Base-by-base conservation (phyloP, 768 basidiomycete genomes). In the Phaeolepiota aurea region DNA sequence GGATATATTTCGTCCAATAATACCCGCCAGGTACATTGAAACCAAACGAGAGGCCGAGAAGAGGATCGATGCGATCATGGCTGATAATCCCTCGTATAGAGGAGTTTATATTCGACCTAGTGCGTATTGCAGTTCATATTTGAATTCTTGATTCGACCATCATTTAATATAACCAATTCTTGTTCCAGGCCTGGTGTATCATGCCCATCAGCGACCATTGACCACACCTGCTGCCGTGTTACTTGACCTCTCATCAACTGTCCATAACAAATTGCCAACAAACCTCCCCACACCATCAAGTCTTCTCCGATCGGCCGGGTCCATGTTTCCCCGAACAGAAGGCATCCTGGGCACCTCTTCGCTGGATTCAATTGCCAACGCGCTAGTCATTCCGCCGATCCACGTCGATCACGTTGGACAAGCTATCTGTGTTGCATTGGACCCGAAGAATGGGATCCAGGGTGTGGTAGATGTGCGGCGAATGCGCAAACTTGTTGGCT, bases 351-450 rank as follows among this genome's bases (percentile, higher is more conserved):
- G 25, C 35, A 48, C 56, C 16, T 76, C 76, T 16, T 54, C 76
- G 12, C 60, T 85, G 30, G 68, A 77, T 21, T 79, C 84, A 2
- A 62, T 92, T 23, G 86, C 89, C 4, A 85, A 85, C 45, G 79
- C 85, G 13, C 61, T 97, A 38, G 71, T 74, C n/a, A 82, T 84
- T 41, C 89, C 86, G 20, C 93, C 96, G 1, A 78, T 98, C 32
- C 94, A 98, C 54, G 91, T 97, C 15, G 96, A 99, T 51, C 89
- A 92, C 46, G 90, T 98, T 33, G 96, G 85, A 2, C 77, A 82
- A 50, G 88, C 91, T 0, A 73, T 90, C 4, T 79, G 84, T 44
- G 69, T 80, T 14, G 72, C 75, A 23, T 65, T 82, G 43, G 72
- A 79, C 51, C 61, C 63, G 25, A 52, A 54, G 36, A 65, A 62